These are phyloP conservation scores for Cladosporium cucumerinum DNA, from an alignment of 2,329 filamentous ascomycete species.

Conservation along the genomic window DNA sequence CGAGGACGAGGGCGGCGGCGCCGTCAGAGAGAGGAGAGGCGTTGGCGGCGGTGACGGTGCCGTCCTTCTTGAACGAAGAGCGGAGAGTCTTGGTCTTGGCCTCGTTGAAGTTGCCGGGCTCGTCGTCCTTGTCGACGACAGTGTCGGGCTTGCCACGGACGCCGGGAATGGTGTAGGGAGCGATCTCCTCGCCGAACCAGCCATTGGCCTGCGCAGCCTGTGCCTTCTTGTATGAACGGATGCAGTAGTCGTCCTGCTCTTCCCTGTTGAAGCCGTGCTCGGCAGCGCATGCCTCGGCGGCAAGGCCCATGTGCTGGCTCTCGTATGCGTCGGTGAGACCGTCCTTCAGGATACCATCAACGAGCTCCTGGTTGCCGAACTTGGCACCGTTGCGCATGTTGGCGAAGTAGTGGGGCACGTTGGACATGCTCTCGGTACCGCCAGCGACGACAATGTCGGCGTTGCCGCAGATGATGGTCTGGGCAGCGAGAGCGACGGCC, in stretches of 20 bases:
- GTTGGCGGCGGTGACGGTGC: slow-evolving; percentile 93
- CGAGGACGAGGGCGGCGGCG: slow-evolving; percentile 85
- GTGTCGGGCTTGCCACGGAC: slow-evolving; percentile 85
- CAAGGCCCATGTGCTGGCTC: slow-evolving; percentile 94
- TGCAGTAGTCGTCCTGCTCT: slow-evolving; percentile 92
- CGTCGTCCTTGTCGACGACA: slow-evolving; percentile 81
- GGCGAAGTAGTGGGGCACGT: slow-evolving; percentile 91
- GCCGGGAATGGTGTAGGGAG: slow-evolving; percentile 80
- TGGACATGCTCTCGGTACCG: slow-evolving; percentile 98
- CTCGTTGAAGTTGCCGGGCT: slow-evolving; percentile 79
- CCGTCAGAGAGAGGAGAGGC: slow-evolving; percentile 95
- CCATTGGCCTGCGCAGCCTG: slow-evolving; percentile 80
- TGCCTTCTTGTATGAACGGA: slow-evolving; percentile 90
- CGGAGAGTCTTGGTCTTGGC: slow-evolving; percentile 54
- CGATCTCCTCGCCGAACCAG: slow-evolving; percentile 80
- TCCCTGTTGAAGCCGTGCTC: slow-evolving; percentile 80
- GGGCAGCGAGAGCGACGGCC: slow-evolving; percentile 87
- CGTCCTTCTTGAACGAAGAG: slow-evolving; percentile 75
- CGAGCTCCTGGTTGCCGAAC: slow-evolving; percentile 84
- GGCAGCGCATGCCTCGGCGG: slow-evolving; percentile 84
- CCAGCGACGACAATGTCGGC: slow-evolving; percentile 90
- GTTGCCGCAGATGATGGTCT: slow-evolving; percentile 96
- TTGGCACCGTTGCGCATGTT: slow-evolving; percentile 83
- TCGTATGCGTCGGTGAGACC: slow-evolving; percentile 93
- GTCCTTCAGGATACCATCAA: slow-evolving; percentile 92